Conservation (phyloP, 1,284 basidiomycete species). For the Irpex lacteus region DNA sequence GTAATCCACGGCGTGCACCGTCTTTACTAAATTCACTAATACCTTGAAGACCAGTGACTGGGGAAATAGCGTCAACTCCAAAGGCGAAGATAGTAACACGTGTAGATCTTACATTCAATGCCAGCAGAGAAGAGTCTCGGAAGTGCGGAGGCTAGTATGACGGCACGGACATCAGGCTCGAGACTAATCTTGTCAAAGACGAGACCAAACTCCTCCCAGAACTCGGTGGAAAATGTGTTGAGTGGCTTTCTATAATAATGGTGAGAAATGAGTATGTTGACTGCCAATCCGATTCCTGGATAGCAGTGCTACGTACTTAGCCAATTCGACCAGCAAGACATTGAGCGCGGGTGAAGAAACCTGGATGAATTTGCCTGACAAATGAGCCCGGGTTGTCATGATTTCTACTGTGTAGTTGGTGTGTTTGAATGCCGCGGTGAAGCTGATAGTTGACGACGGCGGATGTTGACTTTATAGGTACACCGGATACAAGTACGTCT, state of each 20-base stretch:
- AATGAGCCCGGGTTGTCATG: conserved; percentile 6
- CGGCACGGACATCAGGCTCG: conserved; percentile 60
- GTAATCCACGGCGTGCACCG: conserved; percentile 52
- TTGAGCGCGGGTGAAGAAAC: conserved; percentile 52
- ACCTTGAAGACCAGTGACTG: conserved; percentile 25
- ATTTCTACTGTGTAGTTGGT: not conserved
- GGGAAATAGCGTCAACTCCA: too few relatives aligned
- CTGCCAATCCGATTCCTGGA: not conserved
- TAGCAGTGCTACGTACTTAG: conserved; percentile 36
- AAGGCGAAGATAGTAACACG: too few relatives aligned
- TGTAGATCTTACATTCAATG: conserved; percentile 51
- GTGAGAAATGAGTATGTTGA: not conserved
- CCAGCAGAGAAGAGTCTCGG: conserved; percentile 81
- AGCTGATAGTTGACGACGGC: not conserved
- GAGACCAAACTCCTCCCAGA: conserved; percentile 69
- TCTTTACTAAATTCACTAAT: conserved; percentile 33
- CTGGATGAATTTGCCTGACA: conserved; percentile 45
- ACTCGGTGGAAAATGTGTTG: conserved; percentile 73
- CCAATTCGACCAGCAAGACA: conserved; percentile 53
- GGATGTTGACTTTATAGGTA: not conserved
- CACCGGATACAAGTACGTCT: not conserved
- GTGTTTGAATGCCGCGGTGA: not conserved
- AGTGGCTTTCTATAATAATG: conserved; percentile 54
- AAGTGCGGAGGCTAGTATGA: conserved; percentile 69
- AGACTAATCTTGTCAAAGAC: conserved; percentile 58